These are phyloP conservation scores for Cyberlindnera maritima DNA, from an alignment of 805 yeast species.

Conservation along the genomic window DNA sequence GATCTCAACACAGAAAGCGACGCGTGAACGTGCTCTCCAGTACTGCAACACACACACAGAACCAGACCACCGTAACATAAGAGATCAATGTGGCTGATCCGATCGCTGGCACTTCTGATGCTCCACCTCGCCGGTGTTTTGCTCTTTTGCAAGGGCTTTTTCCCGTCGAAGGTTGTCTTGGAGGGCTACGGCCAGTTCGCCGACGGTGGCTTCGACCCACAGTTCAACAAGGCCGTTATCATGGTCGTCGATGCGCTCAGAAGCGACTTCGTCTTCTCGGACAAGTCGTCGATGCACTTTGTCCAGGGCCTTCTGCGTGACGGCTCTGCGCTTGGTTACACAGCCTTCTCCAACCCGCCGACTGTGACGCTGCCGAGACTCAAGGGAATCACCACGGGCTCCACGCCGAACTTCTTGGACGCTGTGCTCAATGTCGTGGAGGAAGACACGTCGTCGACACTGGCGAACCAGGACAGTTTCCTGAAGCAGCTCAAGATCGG, in stretches of 20 bases:
- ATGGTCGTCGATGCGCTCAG: constrained; percentile 94
- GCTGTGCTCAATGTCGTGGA: constrained; percentile 94
- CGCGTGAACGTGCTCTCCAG: neutral
- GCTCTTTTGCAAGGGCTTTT: constrained; percentile 78
- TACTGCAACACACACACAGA: too few relatives aligned
- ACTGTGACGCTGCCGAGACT: constrained; percentile 94
- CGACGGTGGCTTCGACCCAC: constrained; percentile 36
- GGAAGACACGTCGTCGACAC: constrained; percentile 66
- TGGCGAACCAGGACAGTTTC: constrained; percentile 86
- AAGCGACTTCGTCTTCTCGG: constrained; percentile 77
- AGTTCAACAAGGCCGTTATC: constrained; percentile 66
- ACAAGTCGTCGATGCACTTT: constrained; percentile 60
- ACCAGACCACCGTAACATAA: too few relatives aligned
- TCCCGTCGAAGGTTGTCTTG: constrained; percentile 82
- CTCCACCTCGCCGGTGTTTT: constrained; percentile 53
- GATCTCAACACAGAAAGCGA: neutral
- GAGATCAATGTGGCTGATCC: constrained; percentile 5
- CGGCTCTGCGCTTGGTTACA: constrained; percentile 81
- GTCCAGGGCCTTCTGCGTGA: constrained; percentile 61
- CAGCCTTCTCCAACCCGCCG: constrained; percentile 92
- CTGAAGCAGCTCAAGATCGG: constrained; percentile 54
- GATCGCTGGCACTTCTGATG: constrained; percentile 4
- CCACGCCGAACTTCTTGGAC: constrained; percentile 90
- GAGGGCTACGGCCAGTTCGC: constrained; percentile 50
- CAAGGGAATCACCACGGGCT: constrained; percentile 92